These are phyloP conservation scores for Jaltomata sinuosa DNA, from an alignment of 257 asterid genomes.

Conservation along the genomic window DNA sequence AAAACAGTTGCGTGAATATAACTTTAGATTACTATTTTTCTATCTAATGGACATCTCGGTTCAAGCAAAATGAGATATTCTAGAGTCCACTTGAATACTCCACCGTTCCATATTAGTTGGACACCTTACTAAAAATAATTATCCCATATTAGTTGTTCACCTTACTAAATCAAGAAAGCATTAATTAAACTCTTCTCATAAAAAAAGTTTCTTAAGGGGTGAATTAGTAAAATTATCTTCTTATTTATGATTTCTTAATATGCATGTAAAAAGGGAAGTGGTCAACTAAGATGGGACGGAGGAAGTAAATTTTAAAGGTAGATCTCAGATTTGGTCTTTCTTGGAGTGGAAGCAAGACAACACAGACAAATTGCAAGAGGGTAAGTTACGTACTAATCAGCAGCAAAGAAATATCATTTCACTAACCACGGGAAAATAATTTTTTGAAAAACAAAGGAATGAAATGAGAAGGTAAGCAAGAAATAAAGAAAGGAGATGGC, in stretches of 20 bases:
- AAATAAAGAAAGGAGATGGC: background rate
- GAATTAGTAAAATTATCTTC: no score
- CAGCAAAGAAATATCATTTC: background rate
- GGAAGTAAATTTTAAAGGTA: background rate
- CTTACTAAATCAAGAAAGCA: no score
- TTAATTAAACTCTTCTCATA: no score
- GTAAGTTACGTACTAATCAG: background rate
- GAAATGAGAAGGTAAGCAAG: background rate
- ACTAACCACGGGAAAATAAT: background rate
- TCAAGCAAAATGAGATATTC: background rate
- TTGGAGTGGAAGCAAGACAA: background rate
- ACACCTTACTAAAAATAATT: no score
- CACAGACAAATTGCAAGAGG: background rate
- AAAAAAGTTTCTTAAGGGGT: no score
- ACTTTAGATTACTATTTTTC: background rate
- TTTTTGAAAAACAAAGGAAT: background rate
- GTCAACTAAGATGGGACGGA: no score
- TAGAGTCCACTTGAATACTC: background rate
- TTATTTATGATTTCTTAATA: no score
- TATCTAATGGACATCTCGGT: background rate
- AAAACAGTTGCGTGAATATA: background rate
- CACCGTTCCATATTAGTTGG: no score
- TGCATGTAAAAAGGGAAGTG: no score
- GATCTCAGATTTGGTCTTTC: background rate
- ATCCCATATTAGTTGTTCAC: no score